Conservation (phyloP, 305 asterid genomes). For the Fraxinus platypoda region DNA sequence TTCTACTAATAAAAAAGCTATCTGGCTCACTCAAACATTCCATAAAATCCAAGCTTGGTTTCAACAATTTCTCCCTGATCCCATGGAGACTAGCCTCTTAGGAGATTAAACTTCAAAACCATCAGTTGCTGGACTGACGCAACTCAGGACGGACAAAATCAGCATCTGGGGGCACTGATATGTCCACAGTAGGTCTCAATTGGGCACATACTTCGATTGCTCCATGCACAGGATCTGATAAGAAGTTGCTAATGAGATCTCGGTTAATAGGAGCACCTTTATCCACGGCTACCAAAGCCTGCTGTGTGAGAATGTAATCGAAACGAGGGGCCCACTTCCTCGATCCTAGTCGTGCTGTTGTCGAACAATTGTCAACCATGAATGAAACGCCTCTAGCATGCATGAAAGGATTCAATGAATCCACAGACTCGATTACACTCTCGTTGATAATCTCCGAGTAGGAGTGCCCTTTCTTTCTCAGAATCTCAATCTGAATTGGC, state of each 20-base stretch:
- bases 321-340: constrained; percentile 96
- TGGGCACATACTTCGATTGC: constrained; percentile 87
- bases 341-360: constrained; percentile 89
- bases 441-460: constrained; percentile 93
- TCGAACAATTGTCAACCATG: constrained; percentile 98
- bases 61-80: background rate
- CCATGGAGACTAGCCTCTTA: background rate
- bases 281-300: constrained; percentile 86
- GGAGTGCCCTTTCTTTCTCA: constrained; percentile 96
- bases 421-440: constrained; percentile 90
- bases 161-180: constrained; percentile 87
- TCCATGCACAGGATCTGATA: constrained; percentile 74
- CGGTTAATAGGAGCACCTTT: constrained; percentile 55
- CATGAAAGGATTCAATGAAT: constrained; percentile 93
- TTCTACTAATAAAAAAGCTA: background rate
- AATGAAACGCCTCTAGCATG: constrained; percentile 95
- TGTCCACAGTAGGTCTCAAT: constrained; percentile 93
- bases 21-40: background rate
- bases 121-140: constrained; percentile 53
- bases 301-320: constrained; percentile 85
- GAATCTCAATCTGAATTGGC: constrained; percentile 66
- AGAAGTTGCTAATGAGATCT: constrained; percentile 88
- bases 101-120: constrained; percentile 10
- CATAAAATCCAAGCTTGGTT: background rate
- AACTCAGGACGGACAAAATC: constrained; percentile 93